Evolutionary conservation across 306 rosid species (phyloP).

Genomic region (Datisca glomerata): DNA sequence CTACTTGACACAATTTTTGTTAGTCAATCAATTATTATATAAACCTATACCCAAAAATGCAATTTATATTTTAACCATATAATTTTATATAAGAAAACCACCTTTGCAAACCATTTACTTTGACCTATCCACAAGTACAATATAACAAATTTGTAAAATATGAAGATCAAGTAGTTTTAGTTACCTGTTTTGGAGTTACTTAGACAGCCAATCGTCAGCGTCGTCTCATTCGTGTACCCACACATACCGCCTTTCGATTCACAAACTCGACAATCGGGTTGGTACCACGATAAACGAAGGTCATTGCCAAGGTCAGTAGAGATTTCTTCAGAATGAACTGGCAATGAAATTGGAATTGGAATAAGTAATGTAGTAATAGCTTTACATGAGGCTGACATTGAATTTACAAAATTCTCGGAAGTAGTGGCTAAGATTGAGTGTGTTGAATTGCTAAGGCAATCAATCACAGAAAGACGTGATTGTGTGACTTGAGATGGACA

Average conservation of each 20-base stretch:
- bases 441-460: constrained; percentile 56
- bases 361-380: constrained; percentile 20
- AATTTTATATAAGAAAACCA: too few relatives aligned
- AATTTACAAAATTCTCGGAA: constrained; percentile 19
- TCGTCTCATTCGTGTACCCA: constrained; percentile 28
- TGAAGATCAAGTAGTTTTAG: too few relatives aligned
- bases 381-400: constrained; percentile 29
- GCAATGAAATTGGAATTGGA: constrained; percentile 36
- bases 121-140: too few relatives aligned
- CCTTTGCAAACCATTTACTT: too few relatives aligned
- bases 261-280: constrained; percentile 44
- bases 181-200: constrained; percentile 30
- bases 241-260: constrained; percentile 35
- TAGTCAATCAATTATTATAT: too few relatives aligned
- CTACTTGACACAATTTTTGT: not conserved
- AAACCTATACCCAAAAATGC: too few relatives aligned
- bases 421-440: constrained; percentile 42
- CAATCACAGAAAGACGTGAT: constrained; percentile 28
- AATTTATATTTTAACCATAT: too few relatives aligned
- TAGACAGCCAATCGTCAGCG: constrained; percentile 29
- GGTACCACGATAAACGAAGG: constrained; percentile 37
- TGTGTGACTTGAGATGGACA: constrained; percentile 31
- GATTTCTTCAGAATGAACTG: constrained; percentile 10
- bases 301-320: constrained; percentile 21
- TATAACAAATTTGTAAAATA: too few relatives aligned